Evolutionary conservation across 768 basidiomycete genomes (phyloP).

Genomic region (Hydnomerulius pinastri): DNA sequence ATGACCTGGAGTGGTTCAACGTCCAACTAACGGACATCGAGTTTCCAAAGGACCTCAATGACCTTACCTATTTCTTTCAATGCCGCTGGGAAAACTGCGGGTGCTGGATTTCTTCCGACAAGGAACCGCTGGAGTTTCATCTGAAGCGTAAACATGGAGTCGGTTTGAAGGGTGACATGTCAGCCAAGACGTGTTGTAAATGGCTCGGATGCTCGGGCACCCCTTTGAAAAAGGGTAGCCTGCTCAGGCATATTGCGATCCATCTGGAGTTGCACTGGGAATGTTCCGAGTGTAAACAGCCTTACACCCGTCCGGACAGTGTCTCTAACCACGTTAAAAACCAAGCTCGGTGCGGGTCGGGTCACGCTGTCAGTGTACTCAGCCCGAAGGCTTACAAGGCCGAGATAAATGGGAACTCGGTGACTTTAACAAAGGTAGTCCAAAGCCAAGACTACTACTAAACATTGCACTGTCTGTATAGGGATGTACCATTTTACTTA

Average conservation of each 20-base stretch:
- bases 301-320: conserved; percentile 19
- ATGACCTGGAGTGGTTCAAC: neutral
- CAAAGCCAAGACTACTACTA: neutral
- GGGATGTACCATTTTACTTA: no score
- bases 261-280: conserved; percentile 18
- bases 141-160: conserved; percentile 12
- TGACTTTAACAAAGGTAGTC: conserved; percentile 21
- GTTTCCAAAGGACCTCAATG: neutral
- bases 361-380: conserved; percentile 9
- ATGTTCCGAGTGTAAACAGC: conserved; percentile 17
- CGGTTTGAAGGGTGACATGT: neutral
- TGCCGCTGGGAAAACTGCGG: conserved; percentile 19
- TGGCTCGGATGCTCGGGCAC: conserved; percentile 16
- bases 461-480: neutral
- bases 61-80: conserved; percentile 9
- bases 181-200: conserved; percentile 1
- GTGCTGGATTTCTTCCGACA: conserved; percentile 20
- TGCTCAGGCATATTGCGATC: conserved; percentile 18
- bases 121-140: conserved; percentile 15
- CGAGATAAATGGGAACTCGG: conserved; percentile 3
- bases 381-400: conserved; percentile 16
- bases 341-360: conserved; percentile 1
- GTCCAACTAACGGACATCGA: conserved; percentile 11
- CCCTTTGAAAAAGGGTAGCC: neutral
- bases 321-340: conserved; percentile 9